phyloP scores from a whole-genome alignment of 108 stramenopile species.

The Cyclotella sp. region DNA sequence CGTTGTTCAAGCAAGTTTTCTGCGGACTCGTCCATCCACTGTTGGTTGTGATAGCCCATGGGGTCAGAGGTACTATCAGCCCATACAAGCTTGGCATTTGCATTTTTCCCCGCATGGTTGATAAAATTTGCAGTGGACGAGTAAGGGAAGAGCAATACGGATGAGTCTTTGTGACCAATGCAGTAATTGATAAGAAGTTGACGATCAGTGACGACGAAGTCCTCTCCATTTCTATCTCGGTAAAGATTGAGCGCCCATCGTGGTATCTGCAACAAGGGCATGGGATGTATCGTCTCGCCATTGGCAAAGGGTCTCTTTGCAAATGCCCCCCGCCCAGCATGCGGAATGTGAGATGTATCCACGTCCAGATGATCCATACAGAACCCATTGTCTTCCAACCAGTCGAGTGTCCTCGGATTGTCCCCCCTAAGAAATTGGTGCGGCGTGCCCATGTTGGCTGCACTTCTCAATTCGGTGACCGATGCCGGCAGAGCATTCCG shows the following conservation, averaged over 20 bases:
- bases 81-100: conserved; percentile 45
- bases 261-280: not conserved
- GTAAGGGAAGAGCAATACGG: conserved; percentile 61
- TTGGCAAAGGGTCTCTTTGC: not conserved
- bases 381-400: not conserved
- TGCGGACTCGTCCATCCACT: not conserved
- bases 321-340: conserved; percentile 4
- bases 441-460: not conserved
- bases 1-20: not conserved
- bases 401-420: not conserved
- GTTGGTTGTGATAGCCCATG: not conserved
- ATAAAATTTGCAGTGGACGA: conserved; percentile 59
- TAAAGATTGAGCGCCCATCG: not conserved
- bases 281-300: not conserved
- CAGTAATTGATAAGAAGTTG: conserved; percentile 69
- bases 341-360: not conserved
- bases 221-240: not conserved
- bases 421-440: not conserved
- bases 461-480: not conserved
- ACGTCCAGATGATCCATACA: not conserved
- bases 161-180: conserved; percentile 60
- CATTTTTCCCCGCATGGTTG: conserved; percentile 54
- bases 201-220: not conserved
- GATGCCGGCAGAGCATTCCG: not conserved
- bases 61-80: not conserved